phyloP scores from a whole-genome alignment of 176 grass and related monocot species.

The Oryza longistaminata region DNA sequence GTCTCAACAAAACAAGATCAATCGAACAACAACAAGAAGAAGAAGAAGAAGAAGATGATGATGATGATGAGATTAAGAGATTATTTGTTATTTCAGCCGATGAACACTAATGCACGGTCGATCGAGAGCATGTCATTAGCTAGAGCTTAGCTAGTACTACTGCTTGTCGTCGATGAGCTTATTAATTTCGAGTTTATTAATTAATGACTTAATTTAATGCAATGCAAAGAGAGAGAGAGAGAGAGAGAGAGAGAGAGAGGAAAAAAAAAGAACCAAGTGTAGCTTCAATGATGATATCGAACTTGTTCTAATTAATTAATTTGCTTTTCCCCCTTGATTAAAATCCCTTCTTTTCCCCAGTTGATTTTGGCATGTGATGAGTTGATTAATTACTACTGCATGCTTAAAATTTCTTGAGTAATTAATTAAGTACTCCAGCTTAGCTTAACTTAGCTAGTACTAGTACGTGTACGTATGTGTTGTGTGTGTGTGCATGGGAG shows the following conservation, averaged over 20 bases:
- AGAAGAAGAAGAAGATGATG: neutral
- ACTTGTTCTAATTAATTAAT: neutral
- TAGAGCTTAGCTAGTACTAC: conserved; percentile 31
- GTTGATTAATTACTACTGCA: neutral
- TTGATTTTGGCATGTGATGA: conserved; percentile 19
- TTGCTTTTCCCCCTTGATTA: neutral
- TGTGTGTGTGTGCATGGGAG: conserved; percentile 36
- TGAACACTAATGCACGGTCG: conserved; percentile 40
- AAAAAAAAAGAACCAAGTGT: conserved; percentile 30
- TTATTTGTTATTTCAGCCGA: conserved; percentile 33
- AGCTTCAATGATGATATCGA: conserved; percentile 33
- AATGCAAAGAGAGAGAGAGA: conserved; percentile 12
- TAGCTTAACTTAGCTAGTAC: neutral
- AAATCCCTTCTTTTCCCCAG: conserved; percentile 19
- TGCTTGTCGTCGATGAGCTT: conserved; percentile 11
- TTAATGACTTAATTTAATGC: conserved; percentile 35
- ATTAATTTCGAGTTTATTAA: conserved; percentile 28
- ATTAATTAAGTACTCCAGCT: conserved; percentile 33
- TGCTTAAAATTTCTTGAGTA: neutral
- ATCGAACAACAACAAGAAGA: conserved; percentile 25
- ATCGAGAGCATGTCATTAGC: conserved; percentile 34
- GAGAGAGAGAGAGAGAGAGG: too few species aligned
- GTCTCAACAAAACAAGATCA: conserved; percentile 17
- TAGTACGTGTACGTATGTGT: neutral
- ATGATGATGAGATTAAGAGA: conserved; percentile 9